Conservation (phyloP, 768 basidiomycete genomes). For the Lentinula guzmanii region DNA sequence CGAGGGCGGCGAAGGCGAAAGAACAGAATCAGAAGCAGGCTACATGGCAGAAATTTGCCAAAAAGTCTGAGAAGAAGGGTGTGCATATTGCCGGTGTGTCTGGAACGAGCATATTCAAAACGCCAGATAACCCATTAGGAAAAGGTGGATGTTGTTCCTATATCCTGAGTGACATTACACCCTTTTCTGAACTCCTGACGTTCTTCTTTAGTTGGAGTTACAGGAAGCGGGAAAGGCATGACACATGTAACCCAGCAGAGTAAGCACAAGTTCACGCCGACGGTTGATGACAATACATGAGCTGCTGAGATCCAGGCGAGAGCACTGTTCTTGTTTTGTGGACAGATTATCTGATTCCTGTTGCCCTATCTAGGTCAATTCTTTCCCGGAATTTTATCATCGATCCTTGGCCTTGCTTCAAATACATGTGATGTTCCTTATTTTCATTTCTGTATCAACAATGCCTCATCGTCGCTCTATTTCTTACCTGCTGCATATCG, state of each 20-base stretch:
- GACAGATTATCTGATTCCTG: not conserved
- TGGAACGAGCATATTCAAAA: conserved; percentile 92
- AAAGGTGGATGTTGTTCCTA: conserved; percentile 50
- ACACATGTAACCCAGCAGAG: conserved; percentile 60
- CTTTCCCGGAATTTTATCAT: not conserved
- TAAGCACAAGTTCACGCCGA: conserved; percentile 69
- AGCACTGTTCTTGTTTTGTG: not conserved
- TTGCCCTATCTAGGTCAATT: not conserved
- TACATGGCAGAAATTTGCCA: conserved; percentile 93
- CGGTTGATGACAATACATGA: conserved; percentile 37
- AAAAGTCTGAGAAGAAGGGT: conserved; percentile 91
- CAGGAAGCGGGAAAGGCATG: conserved; percentile 87
- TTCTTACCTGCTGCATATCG: not conserved
- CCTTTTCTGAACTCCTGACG: conserved; percentile 11
- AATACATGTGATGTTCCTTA: conserved; percentile 27
- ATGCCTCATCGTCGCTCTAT: conserved; percentile 23
- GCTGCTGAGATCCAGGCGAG: not conserved
- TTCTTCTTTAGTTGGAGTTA: conserved; percentile 68
- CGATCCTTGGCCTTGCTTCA: conserved; percentile 2
- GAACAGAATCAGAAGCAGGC: conserved; percentile 81
- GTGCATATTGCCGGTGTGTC: conserved; percentile 83
- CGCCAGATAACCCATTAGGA: conserved; percentile 86
- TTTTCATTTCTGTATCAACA: conserved; percentile 16
- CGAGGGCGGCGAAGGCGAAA: conserved; percentile 78
- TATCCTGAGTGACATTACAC: conserved; percentile 5